A percentile compares a stretch with the other conserved stretches of the same genome.
phyloP scores from a whole-genome alignment of 2,329 filamentous ascomycete genomes.

The Diaporthe velutina region DNA sequence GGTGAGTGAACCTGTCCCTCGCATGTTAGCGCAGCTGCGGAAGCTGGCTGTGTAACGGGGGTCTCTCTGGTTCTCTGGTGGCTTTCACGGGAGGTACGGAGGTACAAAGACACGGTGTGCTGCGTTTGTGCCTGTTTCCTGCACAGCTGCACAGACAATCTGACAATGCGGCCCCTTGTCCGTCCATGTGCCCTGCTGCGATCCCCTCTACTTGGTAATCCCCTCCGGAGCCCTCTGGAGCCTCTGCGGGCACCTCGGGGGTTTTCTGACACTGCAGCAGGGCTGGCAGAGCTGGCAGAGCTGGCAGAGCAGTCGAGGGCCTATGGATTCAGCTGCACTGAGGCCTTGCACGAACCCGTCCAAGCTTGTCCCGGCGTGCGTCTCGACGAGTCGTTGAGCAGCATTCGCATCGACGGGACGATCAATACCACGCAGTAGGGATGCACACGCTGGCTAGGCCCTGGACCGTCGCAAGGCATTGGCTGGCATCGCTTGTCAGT shows the following conservation, averaged over 20 bases:
- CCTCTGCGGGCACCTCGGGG: slow-evolving; percentile 1
- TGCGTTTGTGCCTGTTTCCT: slow-evolving; percentile 15
- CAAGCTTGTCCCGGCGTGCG: not conserved
- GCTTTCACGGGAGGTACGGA: not conserved
- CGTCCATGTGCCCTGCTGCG: slow-evolving; percentile 2
- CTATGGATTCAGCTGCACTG: slow-evolving; percentile 21
- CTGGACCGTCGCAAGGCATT: not conserved
- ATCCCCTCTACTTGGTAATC: not conserved
- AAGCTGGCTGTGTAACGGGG: slow-evolving; percentile 20
- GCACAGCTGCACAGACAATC: no score
- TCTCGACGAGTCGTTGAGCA: slow-evolving; percentile 16
- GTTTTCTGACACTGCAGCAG: slow-evolving; percentile 1
- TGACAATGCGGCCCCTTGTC: slow-evolving; percentile 2
- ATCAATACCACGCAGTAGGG: slow-evolving; percentile 28
- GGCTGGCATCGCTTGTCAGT: slow-evolving; percentile 28
- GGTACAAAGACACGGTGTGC: slow-evolving; percentile 1
- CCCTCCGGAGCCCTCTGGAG: not conserved
- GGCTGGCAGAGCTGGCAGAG: no score
- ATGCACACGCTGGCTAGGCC: slow-evolving; percentile 1
- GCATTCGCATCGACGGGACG: slow-evolving; percentile 23
- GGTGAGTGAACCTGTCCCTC: slow-evolving; percentile 15
- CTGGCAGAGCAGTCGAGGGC: slow-evolving; percentile 9
- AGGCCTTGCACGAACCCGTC: slow-evolving; percentile 1
- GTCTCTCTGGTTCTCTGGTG: no score
- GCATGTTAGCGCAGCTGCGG: slow-evolving; percentile 25